phyloP scores from a whole-genome alignment of 1,284 basidiomycete species.

The Puccinia coronata region DNA sequence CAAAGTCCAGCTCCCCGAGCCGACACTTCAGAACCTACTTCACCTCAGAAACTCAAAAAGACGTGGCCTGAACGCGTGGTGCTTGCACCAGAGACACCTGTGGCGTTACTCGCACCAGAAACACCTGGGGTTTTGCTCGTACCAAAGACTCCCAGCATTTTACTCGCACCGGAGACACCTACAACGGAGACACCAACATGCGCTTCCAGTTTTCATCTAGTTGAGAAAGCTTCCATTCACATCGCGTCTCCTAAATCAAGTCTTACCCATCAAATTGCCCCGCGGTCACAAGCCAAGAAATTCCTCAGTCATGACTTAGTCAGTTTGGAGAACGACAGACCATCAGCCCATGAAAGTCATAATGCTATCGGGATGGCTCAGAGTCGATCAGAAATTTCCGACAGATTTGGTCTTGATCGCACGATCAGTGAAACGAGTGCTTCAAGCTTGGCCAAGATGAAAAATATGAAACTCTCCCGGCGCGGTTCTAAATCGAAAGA shows the following conservation, averaged over 20 bases:
- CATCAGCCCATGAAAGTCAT: background rate
- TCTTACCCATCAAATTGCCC: background rate
- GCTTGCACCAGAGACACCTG: conserved; percentile 24
- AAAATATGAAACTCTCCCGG: background rate
- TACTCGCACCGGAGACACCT: conserved; percentile 19
- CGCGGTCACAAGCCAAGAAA: background rate
- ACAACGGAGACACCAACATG: conserved; percentile 13
- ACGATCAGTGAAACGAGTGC: background rate
- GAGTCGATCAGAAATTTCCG: background rate
- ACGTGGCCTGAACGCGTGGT: background rate
- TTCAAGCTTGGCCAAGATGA: background rate
- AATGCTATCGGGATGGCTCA: background rate
- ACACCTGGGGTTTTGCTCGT: background rate
- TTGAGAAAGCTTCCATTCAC: conserved; percentile 2
- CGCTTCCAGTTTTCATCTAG: background rate
- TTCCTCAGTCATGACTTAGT: too few species aligned
- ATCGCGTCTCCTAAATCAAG: background rate
- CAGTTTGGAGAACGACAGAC: background rate
- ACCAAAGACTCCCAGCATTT: background rate
- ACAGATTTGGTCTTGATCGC: background rate
- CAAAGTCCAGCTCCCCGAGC: background rate
- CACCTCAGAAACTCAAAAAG: conserved; percentile 12
- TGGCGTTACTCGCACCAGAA: background rate
- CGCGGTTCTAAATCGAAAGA: conserved; percentile 10
- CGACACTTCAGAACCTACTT: background rate